These are phyloP conservation scores for Penicillium lividum DNA, from an alignment of 495 filamentous ascomycete species.

Conservation along the genomic window DNA sequence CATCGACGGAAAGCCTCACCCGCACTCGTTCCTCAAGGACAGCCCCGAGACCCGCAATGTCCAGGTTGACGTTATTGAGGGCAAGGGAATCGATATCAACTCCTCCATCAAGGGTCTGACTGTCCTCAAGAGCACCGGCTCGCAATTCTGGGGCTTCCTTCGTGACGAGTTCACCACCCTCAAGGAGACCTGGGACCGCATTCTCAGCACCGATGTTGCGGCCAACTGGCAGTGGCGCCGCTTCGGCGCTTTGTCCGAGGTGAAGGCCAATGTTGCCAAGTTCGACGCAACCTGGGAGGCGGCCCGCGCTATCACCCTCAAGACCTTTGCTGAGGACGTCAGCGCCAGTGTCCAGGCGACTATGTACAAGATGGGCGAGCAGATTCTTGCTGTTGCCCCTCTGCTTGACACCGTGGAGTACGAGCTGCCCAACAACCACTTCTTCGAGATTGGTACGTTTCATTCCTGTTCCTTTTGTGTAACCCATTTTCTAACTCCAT, in stretches of 20 bases:
- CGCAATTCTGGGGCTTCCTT: conserved; percentile 91
- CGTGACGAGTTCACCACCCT: conserved; percentile 92
- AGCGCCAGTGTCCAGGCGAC: conserved; percentile 93
- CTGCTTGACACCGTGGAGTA: conserved; percentile 75
- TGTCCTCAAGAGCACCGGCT: conserved; percentile 96
- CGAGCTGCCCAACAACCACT: conserved; percentile 94
- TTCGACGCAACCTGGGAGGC: conserved; percentile 79
- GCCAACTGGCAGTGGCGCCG: conserved; percentile 80
- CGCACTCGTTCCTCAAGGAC: conserved; percentile 94
- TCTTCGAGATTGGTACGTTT: conserved; percentile 86
- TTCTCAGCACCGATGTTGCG: conserved; percentile 90
- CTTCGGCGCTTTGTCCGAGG: conserved; percentile 66
- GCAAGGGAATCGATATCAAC: conserved; percentile 68
- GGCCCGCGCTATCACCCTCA: conserved; percentile 79
- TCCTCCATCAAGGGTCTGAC: conserved; percentile 73
- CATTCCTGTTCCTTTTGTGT: background rate
- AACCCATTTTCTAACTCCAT: conserved; percentile 19
- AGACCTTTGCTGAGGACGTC: conserved; percentile 88
- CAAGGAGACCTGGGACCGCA: conserved; percentile 87
- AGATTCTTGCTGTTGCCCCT: conserved; percentile 76
- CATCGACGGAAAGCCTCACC: conserved; percentile 86
- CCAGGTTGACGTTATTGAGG: conserved; percentile 51
- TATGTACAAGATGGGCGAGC: conserved; percentile 97
- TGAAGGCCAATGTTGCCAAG: conserved; percentile 58
- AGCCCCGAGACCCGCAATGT: conserved; percentile 75